Base-by-base conservation (phyloP, 225 moss, liverwort and hornwort species). In the Ulota crispa region DNA sequence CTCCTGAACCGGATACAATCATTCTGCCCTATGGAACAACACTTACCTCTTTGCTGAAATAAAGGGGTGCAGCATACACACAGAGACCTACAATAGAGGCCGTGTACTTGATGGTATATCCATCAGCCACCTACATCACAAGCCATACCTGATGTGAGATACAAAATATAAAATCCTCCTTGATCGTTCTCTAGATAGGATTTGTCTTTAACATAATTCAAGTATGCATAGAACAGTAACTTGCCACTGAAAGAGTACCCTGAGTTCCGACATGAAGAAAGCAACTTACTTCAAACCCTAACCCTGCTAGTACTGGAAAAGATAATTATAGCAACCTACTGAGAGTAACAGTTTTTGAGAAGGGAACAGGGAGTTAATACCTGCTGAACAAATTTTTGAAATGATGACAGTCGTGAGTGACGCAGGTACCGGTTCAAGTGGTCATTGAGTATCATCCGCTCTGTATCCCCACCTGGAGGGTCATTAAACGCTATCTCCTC, bases 401-500 rank as follows among this genome's bases (percentile, higher is more conserved):
- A 89, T 50, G 87, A 83, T 18, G 87, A 89, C 28, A 89, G 85
- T 72, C 87, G 78, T 72, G 85, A 87, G 56, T 87, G 89, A 42
- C 87, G 79, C 78, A 89, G 68, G 75, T 81, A 85, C 45, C 89
- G 81, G 57, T 75, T 75, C 78, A 89, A 81, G 34, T 87, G 87
- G 64, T 89, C 85, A 66, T 87, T 89, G 62, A 89, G 59, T 60
- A 89, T 89, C 83, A 89, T 68, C 28, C 85, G 83, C 78, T 89
- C 89, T 6, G 83, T 85, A 85, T 85, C 87, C 81, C 89, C 89
- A 72, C 89, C 87, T 54, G 89, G 87, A 52, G 87, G 85, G 37
- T 89, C 89, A 81, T 87, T 87, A 24, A 85, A 89, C 62, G 87
- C 89, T 85, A 89, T 87, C 83, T 89, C 89, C 81, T 89, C 89